Conservation (phyloP, 176 grass and related monocot species). For the Melocanna baccifera region DNA sequence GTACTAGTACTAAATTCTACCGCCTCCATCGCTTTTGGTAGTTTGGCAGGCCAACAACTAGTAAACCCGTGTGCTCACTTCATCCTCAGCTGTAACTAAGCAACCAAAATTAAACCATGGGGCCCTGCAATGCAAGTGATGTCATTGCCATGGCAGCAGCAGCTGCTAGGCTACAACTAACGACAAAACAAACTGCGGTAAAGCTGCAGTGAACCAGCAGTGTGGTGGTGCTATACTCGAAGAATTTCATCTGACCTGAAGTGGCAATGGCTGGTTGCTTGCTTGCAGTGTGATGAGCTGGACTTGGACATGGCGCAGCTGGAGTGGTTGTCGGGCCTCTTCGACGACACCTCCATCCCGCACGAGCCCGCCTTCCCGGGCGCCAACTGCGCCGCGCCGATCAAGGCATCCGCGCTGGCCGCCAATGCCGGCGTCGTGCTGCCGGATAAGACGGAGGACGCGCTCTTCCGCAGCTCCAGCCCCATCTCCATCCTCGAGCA, state of each 20-base stretch:
- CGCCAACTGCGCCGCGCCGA: not conserved
- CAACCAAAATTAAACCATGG: conserved; percentile 35
- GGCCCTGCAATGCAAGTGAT: not conserved
- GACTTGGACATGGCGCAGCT: conserved; percentile 91
- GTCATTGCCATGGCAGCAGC: not conserved
- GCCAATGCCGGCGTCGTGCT: conserved; percentile 37
- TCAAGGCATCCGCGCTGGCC: conserved; percentile 30
- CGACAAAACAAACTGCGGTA: not conserved
- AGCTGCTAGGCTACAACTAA: too few species aligned
- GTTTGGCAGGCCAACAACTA: conserved; percentile 42
- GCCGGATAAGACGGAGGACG: conserved; percentile 40
- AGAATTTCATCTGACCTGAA: not conserved
- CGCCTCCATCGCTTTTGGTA: conserved; percentile 26
- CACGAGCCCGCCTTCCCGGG: conserved; percentile 39
- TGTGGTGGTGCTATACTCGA: not conserved
- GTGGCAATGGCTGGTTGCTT: not conserved
- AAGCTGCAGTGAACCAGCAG: not conserved
- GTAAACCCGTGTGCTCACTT: not conserved
- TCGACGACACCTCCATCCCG: conserved; percentile 74
- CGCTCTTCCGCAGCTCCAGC: conserved; percentile 74
- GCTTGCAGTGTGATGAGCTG: conserved; percentile 71
- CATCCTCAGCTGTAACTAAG: conserved; percentile 16
- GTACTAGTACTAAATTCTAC: too few species aligned
- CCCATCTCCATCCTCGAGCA: conserved; percentile 82
- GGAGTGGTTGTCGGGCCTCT: conserved; percentile 76